phyloP scores from a whole-genome alignment of 768 basidiomycete genomes.

The Lactifluus pinguis region DNA sequence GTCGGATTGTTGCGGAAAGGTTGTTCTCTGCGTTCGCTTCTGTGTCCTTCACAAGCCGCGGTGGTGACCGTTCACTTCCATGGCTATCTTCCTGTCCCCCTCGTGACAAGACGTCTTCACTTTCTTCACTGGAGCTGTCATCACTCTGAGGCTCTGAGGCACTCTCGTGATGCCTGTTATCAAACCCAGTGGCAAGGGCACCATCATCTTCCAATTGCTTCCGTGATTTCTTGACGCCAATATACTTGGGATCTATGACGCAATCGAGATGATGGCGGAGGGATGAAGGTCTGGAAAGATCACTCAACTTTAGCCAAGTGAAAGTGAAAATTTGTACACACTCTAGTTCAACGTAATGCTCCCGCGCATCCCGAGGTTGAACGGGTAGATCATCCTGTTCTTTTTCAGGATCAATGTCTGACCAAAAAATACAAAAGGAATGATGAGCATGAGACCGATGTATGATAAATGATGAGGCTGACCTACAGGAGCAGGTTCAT shows the following conservation, averaged over 20 bases:
- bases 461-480: conserved; percentile 20
- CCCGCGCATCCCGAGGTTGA: conserved; percentile 33
- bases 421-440: background rate
- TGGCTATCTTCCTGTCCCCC: conserved; percentile 21
- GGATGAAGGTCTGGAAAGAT: conserved; percentile 47
- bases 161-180: conserved; percentile 21
- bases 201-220: conserved; percentile 42
- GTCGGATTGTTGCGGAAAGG: conserved; percentile 43
- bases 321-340: conserved; percentile 28
- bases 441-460: conserved; percentile 8
- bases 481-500: conserved; percentile 64
- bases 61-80: conserved; percentile 11
- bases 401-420: conserved; percentile 37
- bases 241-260: conserved; percentile 72
- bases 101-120: conserved; percentile 17
- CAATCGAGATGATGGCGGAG: conserved; percentile 58
- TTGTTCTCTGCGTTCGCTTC: conserved; percentile 29
- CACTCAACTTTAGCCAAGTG: background rate
- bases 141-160: conserved; percentile 13
- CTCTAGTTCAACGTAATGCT: conserved; percentile 86
- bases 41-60: background rate
- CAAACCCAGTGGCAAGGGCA: conserved; percentile 22
- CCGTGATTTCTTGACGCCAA: conserved; percentile 55
- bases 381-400: conserved; percentile 28
- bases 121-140: conserved; percentile 4